Conservation (phyloP, 768 basidiomycete genomes). For the Serendipita sp. region DNA sequence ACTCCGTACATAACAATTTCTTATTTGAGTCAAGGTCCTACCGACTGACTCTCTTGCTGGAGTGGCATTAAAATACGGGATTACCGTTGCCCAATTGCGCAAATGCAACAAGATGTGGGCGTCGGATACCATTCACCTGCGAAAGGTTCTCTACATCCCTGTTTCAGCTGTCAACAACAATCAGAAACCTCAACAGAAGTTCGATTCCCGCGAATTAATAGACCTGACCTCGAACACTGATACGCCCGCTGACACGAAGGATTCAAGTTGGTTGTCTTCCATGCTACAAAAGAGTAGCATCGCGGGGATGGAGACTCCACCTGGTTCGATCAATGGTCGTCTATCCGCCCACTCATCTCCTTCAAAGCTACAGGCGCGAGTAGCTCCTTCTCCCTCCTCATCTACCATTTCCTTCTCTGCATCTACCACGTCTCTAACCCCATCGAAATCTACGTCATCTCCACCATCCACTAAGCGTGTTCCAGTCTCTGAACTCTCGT, state of each 20-base stretch:
- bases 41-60: constrained; percentile 70
- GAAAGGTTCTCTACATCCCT: constrained; percentile 69
- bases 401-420: background rate
- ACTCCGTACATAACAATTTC: background rate
- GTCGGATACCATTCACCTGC: constrained; percentile 80
- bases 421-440: background rate
- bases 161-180: constrained; percentile 1
- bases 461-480: background rate
- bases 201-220: background rate
- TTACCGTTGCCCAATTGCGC: constrained; percentile 67
- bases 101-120: constrained; percentile 88
- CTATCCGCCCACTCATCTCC: background rate
- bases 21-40: constrained; percentile 30
- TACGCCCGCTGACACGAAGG: too few species aligned
- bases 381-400: background rate
- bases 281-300: too few species aligned
- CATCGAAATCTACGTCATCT: background rate
- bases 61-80: constrained; percentile 79
- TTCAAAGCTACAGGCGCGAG: background rate
- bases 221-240: background rate
- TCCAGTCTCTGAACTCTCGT: background rate
- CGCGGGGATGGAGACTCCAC: too few species aligned
- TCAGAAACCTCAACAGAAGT: background rate
- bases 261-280: too few species aligned
- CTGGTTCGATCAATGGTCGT: too few species aligned